phyloP scores from a whole-genome alignment of 768 basidiomycete genomes.

The Tephrocybe sp. region DNA sequence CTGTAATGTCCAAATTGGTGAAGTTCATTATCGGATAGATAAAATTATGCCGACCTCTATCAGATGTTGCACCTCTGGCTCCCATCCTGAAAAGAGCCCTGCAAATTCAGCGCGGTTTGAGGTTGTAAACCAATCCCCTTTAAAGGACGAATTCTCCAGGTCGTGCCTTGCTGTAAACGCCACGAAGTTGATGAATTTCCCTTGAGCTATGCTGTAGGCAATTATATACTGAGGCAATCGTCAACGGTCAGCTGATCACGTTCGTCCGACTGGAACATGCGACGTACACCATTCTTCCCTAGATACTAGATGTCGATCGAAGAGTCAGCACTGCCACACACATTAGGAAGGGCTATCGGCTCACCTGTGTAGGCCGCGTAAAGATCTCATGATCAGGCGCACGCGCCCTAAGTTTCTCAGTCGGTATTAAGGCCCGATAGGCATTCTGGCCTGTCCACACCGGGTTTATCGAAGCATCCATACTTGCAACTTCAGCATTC shows the following conservation, averaged over 20 bases:
- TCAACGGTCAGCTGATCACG: neutral
- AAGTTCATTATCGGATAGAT: neutral
- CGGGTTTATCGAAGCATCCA: conserved; percentile 47
- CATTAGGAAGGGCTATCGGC: conserved; percentile 9
- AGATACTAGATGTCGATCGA: conserved; percentile 46
- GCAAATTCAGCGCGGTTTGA: conserved; percentile 45
- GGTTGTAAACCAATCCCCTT: conserved; percentile 52
- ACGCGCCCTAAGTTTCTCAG: conserved; percentile 41
- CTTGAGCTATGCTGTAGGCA: conserved; percentile 60
- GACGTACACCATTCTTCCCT: conserved; percentile 47
- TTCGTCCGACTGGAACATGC: neutral
- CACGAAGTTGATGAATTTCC: conserved; percentile 61
- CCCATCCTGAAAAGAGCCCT: conserved; percentile 50
- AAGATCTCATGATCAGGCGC: conserved; percentile 50
- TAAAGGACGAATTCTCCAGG: conserved; percentile 48
- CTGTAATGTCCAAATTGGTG: conserved; percentile 27
- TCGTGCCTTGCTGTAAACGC: conserved; percentile 54
- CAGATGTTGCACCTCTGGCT: conserved; percentile 58
- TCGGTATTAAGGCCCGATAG: conserved; percentile 60
- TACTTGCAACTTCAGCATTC: conserved; percentile 37
- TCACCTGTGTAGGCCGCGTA: conserved; percentile 48
- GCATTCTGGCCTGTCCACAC: conserved; percentile 59
- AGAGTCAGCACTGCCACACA: neutral
- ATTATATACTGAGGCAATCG: conserved; percentile 49
- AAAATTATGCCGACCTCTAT: conserved; percentile 42